A percentile compares a stretch with the other conserved stretches of the same genome.
phyloP scores from a whole-genome alignment of 2,329 filamentous ascomycete species.

The Cercospora berteroae region DNA sequence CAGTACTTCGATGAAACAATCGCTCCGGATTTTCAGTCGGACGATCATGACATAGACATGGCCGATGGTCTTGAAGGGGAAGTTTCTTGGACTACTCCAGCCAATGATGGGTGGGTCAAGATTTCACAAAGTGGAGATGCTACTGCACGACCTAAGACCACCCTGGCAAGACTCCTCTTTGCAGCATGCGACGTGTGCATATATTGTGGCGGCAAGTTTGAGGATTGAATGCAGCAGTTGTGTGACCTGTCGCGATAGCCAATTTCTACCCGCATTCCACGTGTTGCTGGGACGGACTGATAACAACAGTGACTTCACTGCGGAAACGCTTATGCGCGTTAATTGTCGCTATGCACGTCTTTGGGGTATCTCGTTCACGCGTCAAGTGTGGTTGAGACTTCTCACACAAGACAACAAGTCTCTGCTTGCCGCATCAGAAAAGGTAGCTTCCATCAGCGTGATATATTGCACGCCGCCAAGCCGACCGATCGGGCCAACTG shows the following conservation, averaged over 20 bases:
- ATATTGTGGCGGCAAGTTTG: conserved; percentile 42
- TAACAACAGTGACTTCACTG: conserved; percentile 14
- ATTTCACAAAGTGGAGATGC: conserved; percentile 17
- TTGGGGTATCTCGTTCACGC: not conserved
- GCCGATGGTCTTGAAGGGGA: conserved; percentile 11
- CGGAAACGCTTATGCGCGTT: conserved; percentile 11
- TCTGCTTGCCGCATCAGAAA: not conserved
- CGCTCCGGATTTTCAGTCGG: conserved; percentile 8
- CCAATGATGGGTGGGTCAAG: conserved; percentile 22
- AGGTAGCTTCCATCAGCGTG: not conserved
- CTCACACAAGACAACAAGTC: not conserved
- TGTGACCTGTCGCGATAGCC: conserved; percentile 20
- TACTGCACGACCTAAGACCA: conserved; percentile 22
- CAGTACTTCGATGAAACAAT: conserved; percentile 50
- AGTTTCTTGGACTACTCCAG: conserved; percentile 9
- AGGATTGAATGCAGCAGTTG: conserved; percentile 25
- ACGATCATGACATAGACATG: conserved; percentile 17
- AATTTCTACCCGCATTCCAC: conserved; percentile 30
- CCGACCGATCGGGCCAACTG: not conserved
- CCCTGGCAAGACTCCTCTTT: conserved; percentile 37
- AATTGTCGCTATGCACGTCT: conserved; percentile 1
- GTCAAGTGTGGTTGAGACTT: not conserved
- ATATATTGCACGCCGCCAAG: not conserved
- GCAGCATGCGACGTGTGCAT: conserved; percentile 39
- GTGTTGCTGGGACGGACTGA: conserved; percentile 21